phyloP scores from a whole-genome alignment of 1,284 basidiomycete genomes.

The Heliocybe sulcata region DNA sequence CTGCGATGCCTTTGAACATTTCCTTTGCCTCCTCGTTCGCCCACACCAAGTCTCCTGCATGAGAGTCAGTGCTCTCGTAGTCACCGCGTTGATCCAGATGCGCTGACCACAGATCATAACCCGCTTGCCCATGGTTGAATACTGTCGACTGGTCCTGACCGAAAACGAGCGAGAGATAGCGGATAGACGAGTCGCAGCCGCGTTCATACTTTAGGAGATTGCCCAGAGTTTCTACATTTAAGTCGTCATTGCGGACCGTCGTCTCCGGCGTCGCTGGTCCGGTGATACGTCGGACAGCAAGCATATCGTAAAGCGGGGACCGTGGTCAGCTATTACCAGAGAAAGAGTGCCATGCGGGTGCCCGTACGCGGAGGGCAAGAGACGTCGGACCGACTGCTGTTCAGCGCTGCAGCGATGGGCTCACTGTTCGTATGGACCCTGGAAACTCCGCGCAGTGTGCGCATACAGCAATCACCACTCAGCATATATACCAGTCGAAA shows the following conservation, averaged over 20 bases:
- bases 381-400: too few species aligned
- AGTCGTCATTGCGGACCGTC: neutral
- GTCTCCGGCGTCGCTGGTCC: neutral
- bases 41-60: conserved; percentile 67
- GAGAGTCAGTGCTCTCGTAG: neutral
- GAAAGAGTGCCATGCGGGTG: neutral
- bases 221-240: neutral
- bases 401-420: too few species aligned
- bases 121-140: neutral
- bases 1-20: conserved; percentile 61
- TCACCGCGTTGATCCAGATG: neutral
- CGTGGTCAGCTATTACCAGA: neutral
- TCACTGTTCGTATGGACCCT: too few species aligned
- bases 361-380: too few species aligned
- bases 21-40: conserved; percentile 67
- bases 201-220: neutral
- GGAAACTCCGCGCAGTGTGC: too few species aligned
- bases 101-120: conserved; percentile 14
- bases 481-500: too few species aligned
- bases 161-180: neutral
- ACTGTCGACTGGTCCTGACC: neutral
- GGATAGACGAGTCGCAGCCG: neutral
- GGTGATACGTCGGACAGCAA: neutral
- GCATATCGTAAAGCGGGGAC: neutral
- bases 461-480: too few species aligned